Evolutionary conservation across 345 rosid genomes (phyloP), one percentile per base, ranked within the genome.

Genomic region (Rubroshorea leprosula): DNA sequence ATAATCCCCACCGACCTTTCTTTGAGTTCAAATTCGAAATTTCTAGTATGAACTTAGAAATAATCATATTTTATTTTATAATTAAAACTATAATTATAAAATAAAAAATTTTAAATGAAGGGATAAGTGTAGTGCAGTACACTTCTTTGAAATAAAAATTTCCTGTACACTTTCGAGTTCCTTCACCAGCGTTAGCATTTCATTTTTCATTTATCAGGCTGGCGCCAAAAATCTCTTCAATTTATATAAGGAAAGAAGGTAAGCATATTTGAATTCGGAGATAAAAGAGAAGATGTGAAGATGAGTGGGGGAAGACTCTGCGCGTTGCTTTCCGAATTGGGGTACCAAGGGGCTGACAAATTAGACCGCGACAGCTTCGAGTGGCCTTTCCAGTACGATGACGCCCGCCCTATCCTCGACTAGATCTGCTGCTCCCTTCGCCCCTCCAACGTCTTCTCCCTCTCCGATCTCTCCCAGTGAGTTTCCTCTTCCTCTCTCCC

Each of bases 401-500:
- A 88, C 63, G 91, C 96, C 3, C 86, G 94, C 53, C 78, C 91
- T 46, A 76, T 93, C 57, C 96, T 93, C 63, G 85, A 89, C 41
- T 93, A 94, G 99, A 93, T 87, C 92, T 93, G 96, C 78, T 87
- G 90, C 67, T 85, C 86, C 74, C 96, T 93, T 72, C 91, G 96
- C 18, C 76, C 88, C 25, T 85, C 97, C 55, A 93, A 93, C 73
- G 94, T 89, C 74, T 96, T 89, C 69, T 89, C 99, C 45, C 90
- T 73, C 75, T 23, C 90, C 57, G 90, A 89, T 13, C 97, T 87
- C 70, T 80, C 86, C 16, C 94, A 80, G 97, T 57, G 77, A 63
- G 98, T 81, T 60, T 57, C 51, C 44, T 49, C 61, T 47, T 18
- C n/a, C n/a, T n/a, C 58, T 18, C 20, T 21, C 54, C 1, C 56